These are phyloP conservation scores for Xylaria flabelliformis DNA, from an alignment of 495 filamentous ascomycete genomes.

Conservation along the genomic window DNA sequence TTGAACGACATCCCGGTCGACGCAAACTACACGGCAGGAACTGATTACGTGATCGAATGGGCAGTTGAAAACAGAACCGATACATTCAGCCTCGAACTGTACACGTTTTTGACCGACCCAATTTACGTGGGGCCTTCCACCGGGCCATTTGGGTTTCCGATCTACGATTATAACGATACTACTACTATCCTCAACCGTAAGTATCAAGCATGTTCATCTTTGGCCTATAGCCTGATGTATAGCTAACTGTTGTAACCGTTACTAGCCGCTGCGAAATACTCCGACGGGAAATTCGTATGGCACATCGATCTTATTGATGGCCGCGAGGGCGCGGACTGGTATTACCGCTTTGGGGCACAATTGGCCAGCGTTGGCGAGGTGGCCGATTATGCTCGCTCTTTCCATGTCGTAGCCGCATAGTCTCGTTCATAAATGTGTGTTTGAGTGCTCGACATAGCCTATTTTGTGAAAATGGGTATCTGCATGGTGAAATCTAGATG, in stretches of 20 bases:
- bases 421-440: neutral
- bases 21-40: neutral
- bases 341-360: conserved; percentile 9
- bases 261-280: conserved; percentile 17
- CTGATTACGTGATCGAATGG: conserved; percentile 11
- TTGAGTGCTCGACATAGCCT: neutral
- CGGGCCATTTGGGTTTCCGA: neutral
- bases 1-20: conserved; percentile 21
- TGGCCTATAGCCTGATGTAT: neutral
- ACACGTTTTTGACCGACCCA: conserved; percentile 5
- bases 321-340: conserved; percentile 10
- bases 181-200: conserved; percentile 20
- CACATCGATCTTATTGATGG: conserved; percentile 12
- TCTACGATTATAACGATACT: conserved; percentile 16
- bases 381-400: conserved; percentile 16
- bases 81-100: conserved; percentile 16
- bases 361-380: conserved; percentile 16
- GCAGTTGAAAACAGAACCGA: neutral
- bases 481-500: neutral
- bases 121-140: neutral
- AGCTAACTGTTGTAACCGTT: neutral
- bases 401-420: conserved; percentile 7
- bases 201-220: neutral
- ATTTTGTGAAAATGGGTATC: neutral
- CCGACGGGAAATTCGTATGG: conserved; percentile 11